These are phyloP conservation scores for Fusarium chaquense DNA, from an alignment of 2,329 filamentous ascomycete genomes.

Conservation along the genomic window DNA sequence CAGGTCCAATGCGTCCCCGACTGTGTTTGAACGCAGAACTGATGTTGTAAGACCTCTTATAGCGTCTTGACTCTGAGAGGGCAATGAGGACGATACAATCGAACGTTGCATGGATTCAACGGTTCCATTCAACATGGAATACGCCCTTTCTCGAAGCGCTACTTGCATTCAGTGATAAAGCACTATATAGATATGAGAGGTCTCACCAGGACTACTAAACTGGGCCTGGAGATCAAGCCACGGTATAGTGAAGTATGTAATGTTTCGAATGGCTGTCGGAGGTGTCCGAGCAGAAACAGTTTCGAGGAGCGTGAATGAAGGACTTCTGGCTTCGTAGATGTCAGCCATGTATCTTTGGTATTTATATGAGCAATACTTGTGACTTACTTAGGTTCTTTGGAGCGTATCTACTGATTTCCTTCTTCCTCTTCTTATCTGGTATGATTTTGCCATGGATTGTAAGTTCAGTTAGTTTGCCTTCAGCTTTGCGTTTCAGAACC, in stretches of 20 bases:
- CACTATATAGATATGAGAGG: not conserved
- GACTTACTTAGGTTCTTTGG: not conserved
- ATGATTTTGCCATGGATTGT: not conserved
- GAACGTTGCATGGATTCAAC: not conserved
- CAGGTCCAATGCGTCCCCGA: accelerated
- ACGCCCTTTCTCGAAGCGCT: not conserved
- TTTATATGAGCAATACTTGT: not conserved
- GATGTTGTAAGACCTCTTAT: accelerated
- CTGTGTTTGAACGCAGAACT: not conserved
- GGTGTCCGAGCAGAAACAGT: not conserved
- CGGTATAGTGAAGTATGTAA: not conserved
- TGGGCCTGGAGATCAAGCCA: not conserved
- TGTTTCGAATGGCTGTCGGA: not conserved
- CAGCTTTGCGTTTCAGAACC: not conserved
- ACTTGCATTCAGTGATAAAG: not conserved
- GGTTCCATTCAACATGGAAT: not conserved
- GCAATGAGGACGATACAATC: not conserved
- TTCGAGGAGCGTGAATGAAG: not conserved
- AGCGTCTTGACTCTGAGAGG: accelerated
- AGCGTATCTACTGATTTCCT: not conserved
- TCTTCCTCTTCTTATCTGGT: not conserved
- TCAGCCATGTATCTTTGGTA: not conserved
- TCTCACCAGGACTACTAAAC: not conserved
- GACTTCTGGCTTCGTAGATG: not conserved
- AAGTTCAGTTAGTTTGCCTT: not conserved